Evolutionary conservation across 2,329 filamentous ascomycete genomes (phyloP), one percentile per base, ranked within the genome.

Genomic region (Sphaerostilbella broomeana): DNA sequence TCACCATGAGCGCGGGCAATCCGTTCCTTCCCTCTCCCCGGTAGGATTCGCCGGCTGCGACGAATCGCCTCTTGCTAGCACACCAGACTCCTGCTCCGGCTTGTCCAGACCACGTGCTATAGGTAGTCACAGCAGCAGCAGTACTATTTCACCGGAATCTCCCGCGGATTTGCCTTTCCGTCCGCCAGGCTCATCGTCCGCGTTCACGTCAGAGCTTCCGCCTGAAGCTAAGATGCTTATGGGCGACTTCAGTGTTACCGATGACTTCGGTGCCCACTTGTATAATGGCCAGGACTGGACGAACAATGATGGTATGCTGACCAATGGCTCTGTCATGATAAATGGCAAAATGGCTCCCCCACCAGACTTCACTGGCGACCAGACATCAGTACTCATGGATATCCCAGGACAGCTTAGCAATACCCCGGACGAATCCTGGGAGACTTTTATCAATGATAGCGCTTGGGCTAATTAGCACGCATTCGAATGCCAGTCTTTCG

Each of bases 181-280:
- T 3, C 45, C n/a, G n/a, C n/a, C n/a, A n/a, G n/a, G n/a, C n/a
- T n/a, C n/a, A n/a, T n/a, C 46, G 1, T 68, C 66, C 1, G 53
- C 52, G 1, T 71, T 70, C 36, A 69, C 67, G 0, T 50, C 64
- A 0, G 61, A 68, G 43, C 48, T 71, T 6, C 59, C 68, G 0
- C 47, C 60, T 2, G 67, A 70, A 34, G 59, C 63, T 2, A 67
- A 62, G 47, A 63, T 66, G 62, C 53, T 70, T 47, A 49, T 57
- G 26, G 43, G 41, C 6, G 58, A 58, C n/a, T n/a, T n/a, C n/a
- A n/a, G n/a, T n/a, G n/a, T n/a, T n/a, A n/a, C n/a, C n/a, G n/a
- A n/a, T n/a, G n/a, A n/a, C n/a, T n/a, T n/a, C n/a, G n/a, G n/a
- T n/a, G n/a, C n/a, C 6, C 37, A 10, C 11, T n/a, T 31, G 15